These are phyloP conservation scores for Musa itinerans DNA, from an alignment of 176 grass and related monocot species.

Conservation along the genomic window DNA sequence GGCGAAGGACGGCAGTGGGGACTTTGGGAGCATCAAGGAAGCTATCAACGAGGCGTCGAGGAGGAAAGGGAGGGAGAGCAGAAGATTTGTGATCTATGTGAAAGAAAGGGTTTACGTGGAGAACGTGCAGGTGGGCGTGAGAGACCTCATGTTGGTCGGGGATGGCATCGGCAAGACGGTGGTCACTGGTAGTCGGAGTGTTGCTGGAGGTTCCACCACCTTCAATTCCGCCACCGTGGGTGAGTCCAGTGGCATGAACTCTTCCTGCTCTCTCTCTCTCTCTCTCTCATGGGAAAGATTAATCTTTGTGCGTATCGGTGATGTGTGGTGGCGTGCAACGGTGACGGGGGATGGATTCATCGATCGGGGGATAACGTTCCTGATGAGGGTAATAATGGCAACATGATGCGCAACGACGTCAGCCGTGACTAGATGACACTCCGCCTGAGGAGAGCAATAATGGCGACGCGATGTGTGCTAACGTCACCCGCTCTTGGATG, in stretches of 20 bases:
- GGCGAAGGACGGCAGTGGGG: constrained; percentile 2
- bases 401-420: no score
- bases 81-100: not conserved
- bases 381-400: no score
- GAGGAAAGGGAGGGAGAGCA: not conserved
- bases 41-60: not conserved
- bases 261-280: no score
- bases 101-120: not conserved
- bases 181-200: not conserved
- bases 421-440: no score
- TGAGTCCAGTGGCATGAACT: not conserved
- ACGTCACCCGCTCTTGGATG: no score
- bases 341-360: not conserved
- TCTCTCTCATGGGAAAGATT: no score
- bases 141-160: not conserved
- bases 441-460: no score
- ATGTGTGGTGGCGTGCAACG: not conserved
- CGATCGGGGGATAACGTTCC: not conserved
- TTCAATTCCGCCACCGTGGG: not conserved
- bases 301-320: no score
- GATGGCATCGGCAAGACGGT: constrained; percentile 1
- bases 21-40: not conserved
- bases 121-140: not conserved
- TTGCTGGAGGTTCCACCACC: not conserved
- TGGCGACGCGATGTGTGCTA: no score